Percentiles rank a stretch among this genome's conserved stretches.
Conservation (phyloP, 257 asterid genomes). For the Solanum chiquidenum region DNA sequence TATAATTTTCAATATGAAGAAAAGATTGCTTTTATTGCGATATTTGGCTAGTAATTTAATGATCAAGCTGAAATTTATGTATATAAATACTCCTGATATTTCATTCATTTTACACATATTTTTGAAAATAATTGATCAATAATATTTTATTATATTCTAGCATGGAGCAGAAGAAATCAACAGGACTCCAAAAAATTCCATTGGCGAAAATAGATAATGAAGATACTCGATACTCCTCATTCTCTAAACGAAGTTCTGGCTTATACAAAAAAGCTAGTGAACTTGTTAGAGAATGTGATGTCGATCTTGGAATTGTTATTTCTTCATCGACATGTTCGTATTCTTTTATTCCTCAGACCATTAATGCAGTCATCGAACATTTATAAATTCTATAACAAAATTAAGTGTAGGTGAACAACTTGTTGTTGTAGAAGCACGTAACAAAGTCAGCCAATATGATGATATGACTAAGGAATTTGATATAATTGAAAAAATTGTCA, state of each 20-base stretch:
- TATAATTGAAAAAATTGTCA: too few relatives aligned
- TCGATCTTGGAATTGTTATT: neutral
- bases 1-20: neutral
- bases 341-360: neutral
- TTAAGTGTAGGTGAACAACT: neutral
- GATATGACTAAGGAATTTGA: neutral
- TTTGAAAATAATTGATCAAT: neutral
- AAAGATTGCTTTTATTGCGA: neutral
- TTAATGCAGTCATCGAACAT: neutral
- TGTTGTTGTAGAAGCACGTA: neutral
- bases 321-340: neutral
- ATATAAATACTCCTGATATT: neutral
- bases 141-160: neutral
- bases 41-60: neutral
- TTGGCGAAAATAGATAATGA: neutral
- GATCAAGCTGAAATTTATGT: neutral
- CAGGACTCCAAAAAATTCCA: fast-evolving
- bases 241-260: neutral
- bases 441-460: too few relatives aligned
- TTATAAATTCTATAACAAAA: too few relatives aligned
- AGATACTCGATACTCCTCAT: neutral
- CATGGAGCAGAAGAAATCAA: neutral
- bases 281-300: neutral
- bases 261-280: neutral
- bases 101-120: neutral